phyloP scores from a whole-genome alignment of 805 yeast genomes.

The Barnettozyma wickerhamii region DNA sequence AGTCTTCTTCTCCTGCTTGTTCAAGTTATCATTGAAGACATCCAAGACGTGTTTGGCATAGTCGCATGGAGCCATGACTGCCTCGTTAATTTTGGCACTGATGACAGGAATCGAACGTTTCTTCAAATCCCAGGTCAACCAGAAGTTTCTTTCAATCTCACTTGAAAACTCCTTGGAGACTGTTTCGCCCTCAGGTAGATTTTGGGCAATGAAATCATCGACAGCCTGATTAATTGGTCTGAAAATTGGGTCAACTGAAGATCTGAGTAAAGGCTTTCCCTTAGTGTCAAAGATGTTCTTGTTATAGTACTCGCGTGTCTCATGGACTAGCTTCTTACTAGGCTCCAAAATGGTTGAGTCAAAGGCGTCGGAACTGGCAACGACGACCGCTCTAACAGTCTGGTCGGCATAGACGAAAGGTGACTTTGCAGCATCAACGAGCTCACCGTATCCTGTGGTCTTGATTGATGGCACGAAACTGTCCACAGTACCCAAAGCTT shows the following conservation, averaged over 20 bases:
- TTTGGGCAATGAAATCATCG: conserved; percentile 38
- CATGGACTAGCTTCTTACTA: conserved; percentile 41
- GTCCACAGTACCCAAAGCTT: conserved; percentile 55
- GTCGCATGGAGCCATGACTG: conserved; percentile 32
- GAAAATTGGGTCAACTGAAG: conserved; percentile 58
- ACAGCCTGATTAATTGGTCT: conserved; percentile 56
- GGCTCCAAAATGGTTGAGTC: conserved; percentile 41
- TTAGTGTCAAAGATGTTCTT: conserved; percentile 49
- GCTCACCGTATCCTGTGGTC: conserved; percentile 45
- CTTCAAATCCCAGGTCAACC: conserved; percentile 37
- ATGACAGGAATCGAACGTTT: conserved; percentile 34
- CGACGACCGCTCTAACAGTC: conserved; percentile 33
- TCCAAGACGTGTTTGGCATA: conserved; percentile 32
- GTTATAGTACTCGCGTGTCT: conserved; percentile 47
- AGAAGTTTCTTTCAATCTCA: conserved; percentile 52
- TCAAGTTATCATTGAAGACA: conserved; percentile 36
- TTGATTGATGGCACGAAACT: conserved; percentile 52
- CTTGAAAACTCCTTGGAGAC: conserved; percentile 45
- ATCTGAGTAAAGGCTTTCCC: conserved; percentile 59
- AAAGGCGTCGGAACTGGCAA: conserved; percentile 29
- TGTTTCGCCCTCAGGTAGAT: conserved; percentile 33
- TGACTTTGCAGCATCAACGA: conserved; percentile 43
- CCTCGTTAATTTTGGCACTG: conserved; percentile 21
- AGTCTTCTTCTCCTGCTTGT: conserved; percentile 34
- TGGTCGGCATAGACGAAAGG: conserved; percentile 48